These are phyloP conservation scores for Hyaloscypha variabilis DNA, from an alignment of 495 filamentous ascomycete species.

Conservation along the genomic window DNA sequence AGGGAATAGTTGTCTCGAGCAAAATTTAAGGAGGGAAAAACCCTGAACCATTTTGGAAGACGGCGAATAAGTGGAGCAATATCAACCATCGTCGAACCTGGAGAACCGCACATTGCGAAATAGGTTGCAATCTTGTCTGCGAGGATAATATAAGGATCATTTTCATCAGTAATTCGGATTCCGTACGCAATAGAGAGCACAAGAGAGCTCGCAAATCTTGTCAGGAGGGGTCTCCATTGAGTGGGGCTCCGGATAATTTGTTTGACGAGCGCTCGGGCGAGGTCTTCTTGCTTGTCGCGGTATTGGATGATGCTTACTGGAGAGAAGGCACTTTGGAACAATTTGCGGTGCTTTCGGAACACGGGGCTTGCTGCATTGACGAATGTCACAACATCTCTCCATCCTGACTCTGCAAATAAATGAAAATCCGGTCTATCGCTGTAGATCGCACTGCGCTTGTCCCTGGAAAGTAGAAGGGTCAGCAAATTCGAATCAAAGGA, in stretches of 20 bases:
- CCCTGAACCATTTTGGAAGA: conserved; percentile 45
- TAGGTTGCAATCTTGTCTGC: conserved; percentile 1
- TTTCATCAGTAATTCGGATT: not conserved
- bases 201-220: conserved; percentile 7
- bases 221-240: not conserved
- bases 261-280: not conserved
- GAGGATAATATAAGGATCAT: conserved; percentile 4
- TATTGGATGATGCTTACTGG: conserved; percentile 2
- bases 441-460: conserved; percentile 11
- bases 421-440: conserved; percentile 11
- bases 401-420: conserved; percentile 5
- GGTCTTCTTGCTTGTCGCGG: conserved; percentile 1
- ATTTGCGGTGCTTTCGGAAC: conserved; percentile 9
- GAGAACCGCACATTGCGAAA: not conserved
- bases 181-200: conserved; percentile 1
- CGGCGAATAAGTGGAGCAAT: conserved; percentile 30
- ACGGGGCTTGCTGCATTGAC: not conserved
- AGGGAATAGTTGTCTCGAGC: conserved; percentile 22
- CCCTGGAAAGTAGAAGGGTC: not conserved
- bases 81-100: not conserved
- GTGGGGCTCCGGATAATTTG: not conserved
- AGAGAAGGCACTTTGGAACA: not conserved
- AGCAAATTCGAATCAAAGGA: too few species aligned
- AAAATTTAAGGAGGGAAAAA: conserved; percentile 35
- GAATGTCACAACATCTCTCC: not conserved